Conservation (phyloP, 129 eudicot species). For the Solidago caesia region DNA sequence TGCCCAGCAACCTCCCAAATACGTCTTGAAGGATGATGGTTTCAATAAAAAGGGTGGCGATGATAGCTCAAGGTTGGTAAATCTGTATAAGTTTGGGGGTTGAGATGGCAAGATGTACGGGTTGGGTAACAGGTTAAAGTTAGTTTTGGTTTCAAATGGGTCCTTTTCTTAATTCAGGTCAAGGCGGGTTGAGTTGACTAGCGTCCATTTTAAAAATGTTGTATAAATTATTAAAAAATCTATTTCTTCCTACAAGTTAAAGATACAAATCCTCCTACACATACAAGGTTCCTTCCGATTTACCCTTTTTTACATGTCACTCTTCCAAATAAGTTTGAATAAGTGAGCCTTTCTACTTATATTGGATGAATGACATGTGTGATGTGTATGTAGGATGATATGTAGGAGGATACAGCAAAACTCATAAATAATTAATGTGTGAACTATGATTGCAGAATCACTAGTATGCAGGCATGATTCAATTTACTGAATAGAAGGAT, state of each 20-base stretch:
- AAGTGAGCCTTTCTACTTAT: too few relatives aligned
- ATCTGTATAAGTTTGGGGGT: background rate
- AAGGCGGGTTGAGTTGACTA: background rate
- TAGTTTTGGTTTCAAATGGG: background rate
- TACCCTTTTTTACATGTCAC: too few relatives aligned
- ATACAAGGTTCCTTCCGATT: too few relatives aligned
- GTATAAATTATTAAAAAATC: background rate
- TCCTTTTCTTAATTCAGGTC: background rate
- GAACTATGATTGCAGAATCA: constrained; percentile 3
- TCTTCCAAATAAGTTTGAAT: too few relatives aligned
- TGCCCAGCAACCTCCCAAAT: constrained; percentile 50
- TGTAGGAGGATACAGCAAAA: too few relatives aligned
- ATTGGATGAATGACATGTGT: too few relatives aligned
- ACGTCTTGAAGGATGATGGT: constrained; percentile 61
- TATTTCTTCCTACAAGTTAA: too few relatives aligned
- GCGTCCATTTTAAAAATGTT: background rate
- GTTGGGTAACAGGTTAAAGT: constrained; percentile 1
- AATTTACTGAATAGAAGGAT: background rate
- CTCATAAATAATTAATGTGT: background rate
- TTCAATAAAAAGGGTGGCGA: constrained; percentile 56
- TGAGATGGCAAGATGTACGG: constrained; percentile 14
- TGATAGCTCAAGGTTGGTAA: constrained; percentile 51
- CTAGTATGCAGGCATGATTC: background rate
- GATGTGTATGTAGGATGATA: too few relatives aligned
- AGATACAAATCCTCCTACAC: too few relatives aligned